Evolutionary conservation across 306 rosid species (phyloP), one percentile per base, ranked within the genome.

Genomic region (Quercus berberidifolia): DNA sequence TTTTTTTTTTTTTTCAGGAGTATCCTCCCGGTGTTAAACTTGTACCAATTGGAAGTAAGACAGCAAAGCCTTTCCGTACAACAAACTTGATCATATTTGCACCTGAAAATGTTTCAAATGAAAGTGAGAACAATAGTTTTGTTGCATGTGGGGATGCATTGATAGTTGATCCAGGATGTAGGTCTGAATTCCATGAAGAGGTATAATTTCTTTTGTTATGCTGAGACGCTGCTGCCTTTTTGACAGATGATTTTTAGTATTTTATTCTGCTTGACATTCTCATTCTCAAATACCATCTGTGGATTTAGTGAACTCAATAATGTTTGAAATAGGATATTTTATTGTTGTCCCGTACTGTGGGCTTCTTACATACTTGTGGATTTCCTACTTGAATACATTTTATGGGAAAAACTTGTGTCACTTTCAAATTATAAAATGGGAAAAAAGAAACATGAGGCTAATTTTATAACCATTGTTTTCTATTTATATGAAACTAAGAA

Each of bases 91-190:
- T 90, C 70, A 88, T 90, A 57, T 88, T 94, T 84, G 90, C 96
- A 71, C 98, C 96, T 38, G 89, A 85, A 38, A 43, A 73, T 76
- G 73, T 80, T 75, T 80, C 86, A 73, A 77, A 71, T 75, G 83
- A 79, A 59, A 33, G 26, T 69, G 83, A 57, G 77, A 80, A 81
- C 65, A 75, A 84, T 70, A 38, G 81, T 80, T 86, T 69, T 84
- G 78, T 88, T 77, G 91, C 90, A 60, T 9, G 35, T 81, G 98
- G 97, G 78, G 98, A 94, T 83, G 98, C 97, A 63, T 84, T 92
- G 72, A 92, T 94, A 59, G 90, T 94, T 80, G 98, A 94, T 87
- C 97, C 96, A 25, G 98, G 98, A 76, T 94, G 98, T 77, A 83
- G 76, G 68, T 88, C 94, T 81, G 73, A 84, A 73, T 86, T 86